Evolutionary conservation across 768 basidiomycete genomes (phyloP).

Genomic region (Boletus edulis): DNA sequence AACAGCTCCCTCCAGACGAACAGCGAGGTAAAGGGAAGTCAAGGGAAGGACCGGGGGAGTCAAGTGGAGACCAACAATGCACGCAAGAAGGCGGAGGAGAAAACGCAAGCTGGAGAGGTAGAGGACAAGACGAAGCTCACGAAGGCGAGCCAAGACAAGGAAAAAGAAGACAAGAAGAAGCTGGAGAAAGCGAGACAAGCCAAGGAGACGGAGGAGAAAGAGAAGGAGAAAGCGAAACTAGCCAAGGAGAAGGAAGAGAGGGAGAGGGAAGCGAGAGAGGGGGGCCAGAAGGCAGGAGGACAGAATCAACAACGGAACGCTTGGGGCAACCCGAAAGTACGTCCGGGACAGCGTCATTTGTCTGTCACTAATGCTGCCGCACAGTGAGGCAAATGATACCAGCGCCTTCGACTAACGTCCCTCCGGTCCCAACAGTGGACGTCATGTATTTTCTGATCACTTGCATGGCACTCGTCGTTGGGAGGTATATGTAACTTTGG

Average conservation of each 20-base stretch:
- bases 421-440: neutral
- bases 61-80: neutral
- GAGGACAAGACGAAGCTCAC: neutral
- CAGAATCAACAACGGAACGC: neutral
- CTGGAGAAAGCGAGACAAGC: neutral
- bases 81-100: neutral
- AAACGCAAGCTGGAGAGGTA: neutral
- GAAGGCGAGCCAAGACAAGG: neutral
- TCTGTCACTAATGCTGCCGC: too few species aligned
- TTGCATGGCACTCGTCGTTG: neutral
- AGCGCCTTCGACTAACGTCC: neutral
- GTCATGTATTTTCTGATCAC: conserved; percentile 7
- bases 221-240: neutral
- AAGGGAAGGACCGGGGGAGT: neutral
- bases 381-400: conserved; percentile 1
- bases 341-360: too few species aligned
- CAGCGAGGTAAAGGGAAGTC: neutral
- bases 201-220: neutral
- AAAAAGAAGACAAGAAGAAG: neutral
- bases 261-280: neutral
- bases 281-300: neutral
- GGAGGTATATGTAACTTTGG: conserved; percentile 1
- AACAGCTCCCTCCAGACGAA: neutral
- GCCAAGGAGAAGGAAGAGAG: neutral
- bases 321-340: too few species aligned